Conservation (phyloP, 1,284 basidiomycete species). For the Xanthoconium separans region DNA sequence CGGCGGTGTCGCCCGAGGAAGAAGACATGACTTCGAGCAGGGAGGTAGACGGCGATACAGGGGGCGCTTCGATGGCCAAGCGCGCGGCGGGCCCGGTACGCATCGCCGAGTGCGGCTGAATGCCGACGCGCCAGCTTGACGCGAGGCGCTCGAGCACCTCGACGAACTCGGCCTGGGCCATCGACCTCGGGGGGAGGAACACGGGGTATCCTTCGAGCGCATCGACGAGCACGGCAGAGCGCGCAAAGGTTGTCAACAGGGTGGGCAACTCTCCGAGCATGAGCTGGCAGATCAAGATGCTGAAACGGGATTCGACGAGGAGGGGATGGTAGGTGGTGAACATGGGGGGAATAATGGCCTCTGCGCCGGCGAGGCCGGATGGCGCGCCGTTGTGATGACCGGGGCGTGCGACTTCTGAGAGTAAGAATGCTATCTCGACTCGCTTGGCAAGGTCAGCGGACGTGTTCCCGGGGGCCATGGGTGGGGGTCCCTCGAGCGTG, state of each 20-base stretch:
- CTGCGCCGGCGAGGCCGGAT: conserved; percentile 27
- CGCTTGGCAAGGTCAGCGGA: conserved; percentile 51
- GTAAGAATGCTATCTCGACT: conserved; percentile 62
- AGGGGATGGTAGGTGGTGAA: conserved; percentile 86
- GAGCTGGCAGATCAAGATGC: conserved; percentile 65
- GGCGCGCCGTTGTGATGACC: conserved; percentile 46
- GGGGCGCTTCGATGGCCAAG: conserved; percentile 44
- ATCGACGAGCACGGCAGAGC: conserved; percentile 65
- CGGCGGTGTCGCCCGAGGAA: conserved; percentile 24
- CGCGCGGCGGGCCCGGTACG: conserved; percentile 35
- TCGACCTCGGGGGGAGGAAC: conserved; percentile 78
- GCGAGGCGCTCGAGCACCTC: conserved; percentile 78
- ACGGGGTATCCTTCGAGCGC: conserved; percentile 82
- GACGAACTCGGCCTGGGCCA: conserved; percentile 82
- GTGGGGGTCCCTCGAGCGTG: conserved; percentile 49
- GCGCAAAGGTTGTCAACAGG: conserved; percentile 60
- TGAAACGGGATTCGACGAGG: conserved; percentile 80
- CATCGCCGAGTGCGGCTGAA: conserved; percentile 52
- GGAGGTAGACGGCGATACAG: conserved; percentile 27
- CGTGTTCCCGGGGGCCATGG: conserved; percentile 20
- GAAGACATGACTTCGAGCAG: conserved; percentile 23
- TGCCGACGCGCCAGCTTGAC: conserved; percentile 62
- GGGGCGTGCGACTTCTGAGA: conserved; percentile 65
- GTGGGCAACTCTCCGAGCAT: conserved; percentile 70
- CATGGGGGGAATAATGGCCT: conserved; percentile 43